phyloP scores from a whole-genome alignment of 2,329 filamentous ascomycete species.

The Dactylellina leptospora region DNA sequence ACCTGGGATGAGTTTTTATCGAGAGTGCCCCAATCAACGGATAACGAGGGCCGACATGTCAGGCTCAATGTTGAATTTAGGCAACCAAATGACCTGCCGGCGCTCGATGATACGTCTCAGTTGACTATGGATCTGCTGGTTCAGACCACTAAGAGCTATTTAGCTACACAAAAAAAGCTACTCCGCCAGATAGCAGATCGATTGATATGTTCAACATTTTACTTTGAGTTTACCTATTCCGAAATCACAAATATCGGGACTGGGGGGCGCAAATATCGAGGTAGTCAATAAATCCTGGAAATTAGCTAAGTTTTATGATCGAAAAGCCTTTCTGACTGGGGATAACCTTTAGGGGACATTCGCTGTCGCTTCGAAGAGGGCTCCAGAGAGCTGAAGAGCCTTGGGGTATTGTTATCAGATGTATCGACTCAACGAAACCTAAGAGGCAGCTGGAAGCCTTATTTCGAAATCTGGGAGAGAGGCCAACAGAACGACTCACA shows the following conservation, averaged over 20 bases:
- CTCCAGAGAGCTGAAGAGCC: neutral
- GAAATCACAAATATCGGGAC: neutral
- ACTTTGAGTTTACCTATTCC: slow-evolving; percentile 1
- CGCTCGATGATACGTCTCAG: slow-evolving; percentile 8
- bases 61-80: neutral
- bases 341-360: slow-evolving; percentile 6
- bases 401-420: neutral
- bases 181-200: slow-evolving; percentile 12
- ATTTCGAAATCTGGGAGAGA: slow-evolving; percentile 11
- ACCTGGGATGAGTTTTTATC: slow-evolving; percentile 56
- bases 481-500: neutral
- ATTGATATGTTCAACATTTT: slow-evolving; percentile 28
- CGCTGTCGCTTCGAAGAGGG: slow-evolving; percentile 1
- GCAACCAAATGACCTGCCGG: neutral
- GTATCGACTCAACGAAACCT: slow-evolving; percentile 2
- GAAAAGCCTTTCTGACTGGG: neutral
- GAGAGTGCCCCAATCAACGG: slow-evolving; percentile 2
- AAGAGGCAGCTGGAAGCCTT: neutral
- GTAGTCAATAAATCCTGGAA: neutral
- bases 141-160: neutral
- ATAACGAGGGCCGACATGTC: neutral
- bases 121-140: slow-evolving; percentile 5
- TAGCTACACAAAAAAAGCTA: neutral
- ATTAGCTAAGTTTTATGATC: neutral
- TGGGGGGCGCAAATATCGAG: neutral